phyloP scores from a whole-genome alignment of 1,139 yeast species.

The Pichia sp. region DNA sequence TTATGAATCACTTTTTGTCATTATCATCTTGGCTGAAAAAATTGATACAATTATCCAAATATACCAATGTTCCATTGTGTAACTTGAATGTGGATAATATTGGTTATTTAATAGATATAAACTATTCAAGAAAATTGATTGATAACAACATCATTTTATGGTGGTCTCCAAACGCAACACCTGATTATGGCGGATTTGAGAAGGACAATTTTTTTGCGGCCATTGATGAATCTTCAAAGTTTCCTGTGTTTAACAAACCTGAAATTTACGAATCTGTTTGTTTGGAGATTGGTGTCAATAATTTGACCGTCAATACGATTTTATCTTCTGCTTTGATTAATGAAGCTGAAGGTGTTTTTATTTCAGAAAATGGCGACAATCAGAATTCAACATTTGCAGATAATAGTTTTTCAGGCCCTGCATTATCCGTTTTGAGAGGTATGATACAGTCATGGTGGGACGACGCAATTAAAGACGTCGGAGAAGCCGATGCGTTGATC shows the following conservation, averaged over 20 bases:
- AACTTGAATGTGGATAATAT: conserved; percentile 71
- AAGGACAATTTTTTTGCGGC: conserved; percentile 36
- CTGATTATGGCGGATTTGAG: conserved; percentile 84
- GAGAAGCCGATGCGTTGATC: conserved; percentile 78
- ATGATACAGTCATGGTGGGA: conserved; percentile 95
- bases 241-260: conserved; percentile 70
- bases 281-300: conserved; percentile 70
- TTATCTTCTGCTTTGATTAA: conserved; percentile 76
- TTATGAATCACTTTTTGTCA: conserved; percentile 64
- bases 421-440: conserved; percentile 59
- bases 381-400: conserved; percentile 55
- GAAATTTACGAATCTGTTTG: conserved; percentile 77
- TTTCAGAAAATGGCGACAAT: conserved; percentile 52
- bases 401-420: conserved; percentile 74
- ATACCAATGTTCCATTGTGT: conserved; percentile 79
- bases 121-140: conserved; percentile 70
- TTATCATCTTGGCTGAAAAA: conserved; percentile 70
- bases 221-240: conserved; percentile 53
- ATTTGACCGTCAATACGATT: conserved; percentile 77
- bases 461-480: conserved; percentile 61
- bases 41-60: conserved; percentile 56
- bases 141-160: conserved; percentile 68
- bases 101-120: conserved; percentile 74
- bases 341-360: conserved; percentile 70
- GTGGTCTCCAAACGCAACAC: conserved; percentile 84